These are phyloP conservation scores for Fusarium nematophilum DNA, from an alignment of 2,329 filamentous ascomycete genomes.

Conservation along the genomic window DNA sequence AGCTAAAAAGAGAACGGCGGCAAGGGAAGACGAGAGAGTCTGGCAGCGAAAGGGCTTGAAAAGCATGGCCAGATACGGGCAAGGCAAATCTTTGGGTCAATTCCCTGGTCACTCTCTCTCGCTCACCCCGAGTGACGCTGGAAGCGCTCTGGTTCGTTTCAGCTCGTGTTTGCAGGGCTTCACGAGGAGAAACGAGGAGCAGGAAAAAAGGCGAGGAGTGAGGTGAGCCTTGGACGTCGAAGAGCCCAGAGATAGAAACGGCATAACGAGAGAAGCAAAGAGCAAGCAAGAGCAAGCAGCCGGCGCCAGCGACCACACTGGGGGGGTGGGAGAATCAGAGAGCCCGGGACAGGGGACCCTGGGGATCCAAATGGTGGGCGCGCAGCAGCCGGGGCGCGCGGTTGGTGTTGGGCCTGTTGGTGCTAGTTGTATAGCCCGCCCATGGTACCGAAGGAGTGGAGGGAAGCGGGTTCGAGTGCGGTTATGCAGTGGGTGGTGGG, in stretches of 20 bases:
- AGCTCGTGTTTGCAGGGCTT: slow-evolving; percentile 17
- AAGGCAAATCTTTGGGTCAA: background rate
- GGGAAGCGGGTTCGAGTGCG: slow-evolving; percentile 12
- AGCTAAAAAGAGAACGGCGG: slow-evolving; percentile 40
- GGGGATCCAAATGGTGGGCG: slow-evolving; percentile 27
- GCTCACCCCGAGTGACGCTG: slow-evolving; percentile 28
- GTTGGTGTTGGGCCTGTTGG: slow-evolving; percentile 34
- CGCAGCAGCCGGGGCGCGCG: slow-evolving; percentile 37
- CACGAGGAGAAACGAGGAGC: background rate
- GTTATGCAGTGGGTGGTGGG: slow-evolving; percentile 11
- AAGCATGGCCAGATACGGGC: slow-evolving; percentile 28
- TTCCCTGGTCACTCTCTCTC: slow-evolving; percentile 1
- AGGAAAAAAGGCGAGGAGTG: slow-evolving; percentile 2
- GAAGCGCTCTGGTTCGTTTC: slow-evolving; percentile 32
- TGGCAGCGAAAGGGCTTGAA: slow-evolving; percentile 27
- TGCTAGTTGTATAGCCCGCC: slow-evolving; percentile 18
- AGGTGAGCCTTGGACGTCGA: slow-evolving; percentile 17
- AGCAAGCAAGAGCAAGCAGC: slow-evolving; percentile 11
- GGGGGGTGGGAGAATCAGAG: slow-evolving; percentile 29
- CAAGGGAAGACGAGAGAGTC: slow-evolving; percentile 33
- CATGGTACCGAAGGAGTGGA: slow-evolving; percentile 9
- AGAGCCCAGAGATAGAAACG: slow-evolving; percentile 25
- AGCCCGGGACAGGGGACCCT: slow-evolving; percentile 31
- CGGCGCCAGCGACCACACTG: slow-evolving; percentile 6
- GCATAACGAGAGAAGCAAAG: slow-evolving; percentile 14